Percentiles rank a stretch among this genome's conserved stretches.
phyloP scores from a whole-genome alignment of 345 rosid genomes.

The Sonneratia caseolaris region DNA sequence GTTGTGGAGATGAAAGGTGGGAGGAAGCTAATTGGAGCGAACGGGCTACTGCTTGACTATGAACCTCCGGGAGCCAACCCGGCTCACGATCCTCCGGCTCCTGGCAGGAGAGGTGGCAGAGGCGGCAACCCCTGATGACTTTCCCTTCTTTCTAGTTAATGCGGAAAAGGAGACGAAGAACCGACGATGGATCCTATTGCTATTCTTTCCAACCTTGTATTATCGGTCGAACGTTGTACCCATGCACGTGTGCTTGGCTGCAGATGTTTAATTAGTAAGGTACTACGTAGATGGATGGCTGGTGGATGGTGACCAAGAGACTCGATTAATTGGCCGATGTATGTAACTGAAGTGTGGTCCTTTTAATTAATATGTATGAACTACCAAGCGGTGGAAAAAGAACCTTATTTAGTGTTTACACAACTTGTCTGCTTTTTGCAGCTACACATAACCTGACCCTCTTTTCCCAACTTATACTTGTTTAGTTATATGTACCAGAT shows the following conservation, averaged over 20 bases:
- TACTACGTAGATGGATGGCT: background rate
- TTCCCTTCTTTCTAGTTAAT: background rate
- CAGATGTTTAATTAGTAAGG: background rate
- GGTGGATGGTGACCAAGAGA: background rate
- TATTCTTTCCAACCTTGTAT: background rate
- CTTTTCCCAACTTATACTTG: too few species aligned
- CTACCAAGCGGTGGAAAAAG: too few species aligned
- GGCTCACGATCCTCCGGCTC: constrained; percentile 9
- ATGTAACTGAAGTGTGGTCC: background rate
- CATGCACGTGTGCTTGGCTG: background rate
- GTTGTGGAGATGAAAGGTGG: constrained; percentile 1
- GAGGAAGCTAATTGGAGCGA: constrained; percentile 11
- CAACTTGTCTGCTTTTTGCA: too few species aligned
- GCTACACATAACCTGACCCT: too few species aligned
- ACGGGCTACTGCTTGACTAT: constrained; percentile 14
- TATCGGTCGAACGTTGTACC: background rate
- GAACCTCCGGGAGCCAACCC: constrained; percentile 18
- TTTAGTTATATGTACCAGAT: too few species aligned
- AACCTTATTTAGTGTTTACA: too few species aligned
- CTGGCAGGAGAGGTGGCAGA: constrained; percentile 8
- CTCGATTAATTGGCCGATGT: background rate
- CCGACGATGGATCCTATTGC: background rate
- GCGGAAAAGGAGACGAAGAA: background rate
- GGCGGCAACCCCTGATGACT: constrained; percentile 2
- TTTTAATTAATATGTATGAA: background rate